Evolutionary conservation across 2,329 filamentous ascomycete genomes (phyloP).

Genomic region (Aspergillus floridensis): DNA sequence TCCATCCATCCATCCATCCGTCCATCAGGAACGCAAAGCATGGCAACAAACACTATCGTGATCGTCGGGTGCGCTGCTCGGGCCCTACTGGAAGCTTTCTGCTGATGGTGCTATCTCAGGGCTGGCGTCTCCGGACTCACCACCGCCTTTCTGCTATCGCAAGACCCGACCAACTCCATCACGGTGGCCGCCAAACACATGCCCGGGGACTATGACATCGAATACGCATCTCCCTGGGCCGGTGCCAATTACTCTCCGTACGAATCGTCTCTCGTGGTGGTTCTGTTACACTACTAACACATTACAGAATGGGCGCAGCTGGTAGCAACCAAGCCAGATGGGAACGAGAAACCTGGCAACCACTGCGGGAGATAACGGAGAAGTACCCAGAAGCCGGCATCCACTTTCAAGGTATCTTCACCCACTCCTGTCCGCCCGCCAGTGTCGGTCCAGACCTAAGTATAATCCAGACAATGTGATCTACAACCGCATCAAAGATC

Average conservation of each 20-base stretch:
- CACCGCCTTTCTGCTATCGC: neutral
- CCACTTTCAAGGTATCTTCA: slow-evolving; percentile 63
- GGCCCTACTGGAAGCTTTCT: too few relatives aligned
- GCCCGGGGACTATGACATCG: slow-evolving; percentile 85
- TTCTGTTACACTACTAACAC: neutral
- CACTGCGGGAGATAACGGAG: slow-evolving; percentile 55
- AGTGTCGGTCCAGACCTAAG: neutral
- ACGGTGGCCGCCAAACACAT: slow-evolving; percentile 79
- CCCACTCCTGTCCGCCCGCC: too few relatives aligned
- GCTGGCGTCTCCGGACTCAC: neutral
- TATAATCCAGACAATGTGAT: slow-evolving; percentile 32
- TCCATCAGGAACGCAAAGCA: neutral
- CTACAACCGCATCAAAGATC: slow-evolving; percentile 63
- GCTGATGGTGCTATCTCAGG: neutral
- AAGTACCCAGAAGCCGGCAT: slow-evolving; percentile 72
- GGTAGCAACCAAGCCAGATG: slow-evolving; percentile 22
- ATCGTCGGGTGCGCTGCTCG: neutral
- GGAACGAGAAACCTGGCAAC: slow-evolving; percentile 57
- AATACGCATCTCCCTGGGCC: slow-evolving; percentile 85
- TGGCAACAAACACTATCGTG: neutral
- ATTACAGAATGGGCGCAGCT: neutral
- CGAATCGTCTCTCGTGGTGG: slow-evolving; percentile 22
- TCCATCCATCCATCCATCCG: neutral
- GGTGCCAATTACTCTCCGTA: slow-evolving; percentile 75
- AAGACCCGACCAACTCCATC: slow-evolving; percentile 37